A percentile compares a stretch with the other conserved stretches of the same genome.
Conservation (phyloP, 2,329 filamentous ascomycete genomes). For the Penicillium nordicum region DNA sequence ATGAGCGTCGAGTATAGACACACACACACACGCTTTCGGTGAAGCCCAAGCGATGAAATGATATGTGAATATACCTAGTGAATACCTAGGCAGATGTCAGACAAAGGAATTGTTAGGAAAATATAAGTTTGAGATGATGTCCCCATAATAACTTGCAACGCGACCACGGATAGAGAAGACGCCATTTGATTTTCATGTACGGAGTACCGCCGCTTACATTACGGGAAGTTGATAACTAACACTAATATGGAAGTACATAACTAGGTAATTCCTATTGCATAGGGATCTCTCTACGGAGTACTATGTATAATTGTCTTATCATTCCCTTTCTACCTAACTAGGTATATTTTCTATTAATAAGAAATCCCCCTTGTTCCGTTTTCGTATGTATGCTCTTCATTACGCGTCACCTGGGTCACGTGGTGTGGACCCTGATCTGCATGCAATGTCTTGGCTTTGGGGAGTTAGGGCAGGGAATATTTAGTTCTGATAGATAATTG, state of each 20-base stretch:
- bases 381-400: background rate
- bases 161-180: background rate
- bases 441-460: constrained; percentile 1
- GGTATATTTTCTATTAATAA: background rate
- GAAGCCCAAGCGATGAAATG: background rate
- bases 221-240: background rate
- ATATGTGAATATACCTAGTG: background rate
- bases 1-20: constrained; percentile 25
- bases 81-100: background rate
- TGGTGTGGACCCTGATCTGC: background rate
- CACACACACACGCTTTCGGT: constrained; percentile 16
- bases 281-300: background rate
- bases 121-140: background rate
- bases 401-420: background rate
- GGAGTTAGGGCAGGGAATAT: background rate
- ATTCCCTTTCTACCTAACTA: background rate
- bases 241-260: too few species aligned
- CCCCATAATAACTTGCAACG: background rate
- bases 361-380: background rate
- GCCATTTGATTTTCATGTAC: background rate
- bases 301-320: background rate
- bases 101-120: background rate
- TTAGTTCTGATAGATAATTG: background rate
- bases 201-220: constrained; percentile 2
- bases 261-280: background rate